These are phyloP conservation scores for Leptographium flavum DNA, from an alignment of 2,329 filamentous ascomycete genomes.

Conservation along the genomic window DNA sequence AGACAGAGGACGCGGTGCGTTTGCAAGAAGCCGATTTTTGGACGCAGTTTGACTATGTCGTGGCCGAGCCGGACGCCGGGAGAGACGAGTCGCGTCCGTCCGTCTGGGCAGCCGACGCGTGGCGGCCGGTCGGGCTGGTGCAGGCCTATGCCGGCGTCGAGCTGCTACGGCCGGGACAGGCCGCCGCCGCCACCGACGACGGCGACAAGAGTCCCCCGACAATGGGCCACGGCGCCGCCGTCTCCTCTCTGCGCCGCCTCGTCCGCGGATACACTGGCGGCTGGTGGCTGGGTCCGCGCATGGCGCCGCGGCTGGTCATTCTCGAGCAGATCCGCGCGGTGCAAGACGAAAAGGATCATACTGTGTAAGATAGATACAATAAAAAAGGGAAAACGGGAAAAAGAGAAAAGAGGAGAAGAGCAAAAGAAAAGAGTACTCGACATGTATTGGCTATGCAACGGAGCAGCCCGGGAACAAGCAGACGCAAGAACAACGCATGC, in stretches of 20 bases:
- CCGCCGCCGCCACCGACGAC: slow-evolving; percentile 10
- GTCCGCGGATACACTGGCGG: slow-evolving; percentile 38
- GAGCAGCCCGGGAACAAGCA: too few species aligned
- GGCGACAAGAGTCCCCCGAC: slow-evolving; percentile 13
- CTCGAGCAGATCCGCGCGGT: slow-evolving; percentile 22
- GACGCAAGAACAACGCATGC: too few species aligned
- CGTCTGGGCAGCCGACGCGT: slow-evolving; percentile 17
- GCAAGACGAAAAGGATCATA: not conserved
- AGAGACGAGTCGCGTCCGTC: slow-evolving; percentile 19
- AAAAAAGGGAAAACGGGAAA: not conserved
- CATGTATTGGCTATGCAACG: too few species aligned
- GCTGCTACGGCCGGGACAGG: slow-evolving; percentile 33
- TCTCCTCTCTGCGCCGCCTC: slow-evolving; percentile 23
- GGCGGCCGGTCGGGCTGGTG: slow-evolving; percentile 42
- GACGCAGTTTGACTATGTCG: slow-evolving; percentile 47
- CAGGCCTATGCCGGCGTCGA: slow-evolving; percentile 46
- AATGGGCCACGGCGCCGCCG: slow-evolving; percentile 29
- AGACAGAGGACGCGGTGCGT: slow-evolving; percentile 38
- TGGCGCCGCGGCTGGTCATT: slow-evolving; percentile 40
- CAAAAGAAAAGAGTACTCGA: too few species aligned
- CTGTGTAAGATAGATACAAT: not conserved
- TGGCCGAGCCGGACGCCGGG: slow-evolving; percentile 35
- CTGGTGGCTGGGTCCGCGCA: slow-evolving; percentile 50
- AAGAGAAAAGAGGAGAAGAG: not conserved
- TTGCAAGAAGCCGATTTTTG: slow-evolving; percentile 41